These are phyloP conservation scores for Conringia planisiliqua DNA, from an alignment of 345 rosid species.

Conservation along the genomic window DNA sequence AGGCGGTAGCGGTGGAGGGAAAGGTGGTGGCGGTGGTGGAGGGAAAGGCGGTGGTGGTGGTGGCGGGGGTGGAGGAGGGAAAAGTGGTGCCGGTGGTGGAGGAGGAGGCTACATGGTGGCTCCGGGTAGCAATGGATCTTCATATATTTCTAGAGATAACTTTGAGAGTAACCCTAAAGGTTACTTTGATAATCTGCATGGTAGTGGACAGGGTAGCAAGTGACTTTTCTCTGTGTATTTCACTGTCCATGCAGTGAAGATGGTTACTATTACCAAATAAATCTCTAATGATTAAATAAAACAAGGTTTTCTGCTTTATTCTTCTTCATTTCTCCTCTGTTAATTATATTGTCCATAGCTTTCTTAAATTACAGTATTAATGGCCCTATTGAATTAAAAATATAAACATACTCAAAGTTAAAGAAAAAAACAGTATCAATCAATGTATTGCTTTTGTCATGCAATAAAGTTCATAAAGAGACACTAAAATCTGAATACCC, in stretches of 20 bases:
- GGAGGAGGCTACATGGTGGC: conserved; percentile 26
- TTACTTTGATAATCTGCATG: conserved; percentile 28
- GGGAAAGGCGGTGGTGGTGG: background rate
- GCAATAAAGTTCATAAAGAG: too few relatives aligned
- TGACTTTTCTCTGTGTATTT: background rate
- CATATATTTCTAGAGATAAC: conserved; percentile 27
- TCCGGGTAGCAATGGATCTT: conserved; percentile 22
- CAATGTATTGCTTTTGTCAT: too few relatives aligned
- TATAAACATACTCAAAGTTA: too few relatives aligned
- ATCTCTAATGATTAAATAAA: conserved; percentile 9
- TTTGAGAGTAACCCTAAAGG: conserved; percentile 32
- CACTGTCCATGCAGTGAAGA: background rate
- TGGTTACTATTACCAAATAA: background rate
- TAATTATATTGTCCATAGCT: background rate
- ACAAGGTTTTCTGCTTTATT: background rate
- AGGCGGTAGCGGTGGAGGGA: background rate
- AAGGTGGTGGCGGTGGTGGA: too few relatives aligned
- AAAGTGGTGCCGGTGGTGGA: background rate
- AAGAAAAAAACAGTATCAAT: too few relatives aligned
- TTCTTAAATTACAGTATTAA: background rate
- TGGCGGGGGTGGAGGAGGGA: background rate
- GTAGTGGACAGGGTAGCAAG: conserved; percentile 23
- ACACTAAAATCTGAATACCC: too few relatives aligned
- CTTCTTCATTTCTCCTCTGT: background rate
- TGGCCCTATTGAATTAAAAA: too few relatives aligned